phyloP scores from a whole-genome alignment of 768 basidiomycete species.

The Panaeolus papilionaceus region DNA sequence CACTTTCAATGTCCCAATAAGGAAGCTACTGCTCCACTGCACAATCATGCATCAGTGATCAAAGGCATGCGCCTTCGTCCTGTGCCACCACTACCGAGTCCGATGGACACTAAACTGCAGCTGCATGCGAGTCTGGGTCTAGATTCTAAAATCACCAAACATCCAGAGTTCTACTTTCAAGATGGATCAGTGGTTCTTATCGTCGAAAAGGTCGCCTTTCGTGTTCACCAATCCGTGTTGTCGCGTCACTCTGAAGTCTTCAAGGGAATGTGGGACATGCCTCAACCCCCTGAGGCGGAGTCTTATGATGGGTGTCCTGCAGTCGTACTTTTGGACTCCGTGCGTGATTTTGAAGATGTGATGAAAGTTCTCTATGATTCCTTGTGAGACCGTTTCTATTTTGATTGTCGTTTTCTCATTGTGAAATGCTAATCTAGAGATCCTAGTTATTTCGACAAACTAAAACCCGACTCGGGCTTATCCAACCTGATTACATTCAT shows the following conservation, averaged over 20 bases:
- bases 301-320: slow-evolving; percentile 43
- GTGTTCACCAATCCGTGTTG: slow-evolving; percentile 45
- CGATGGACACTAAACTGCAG: slow-evolving; percentile 1
- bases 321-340: slow-evolving; percentile 38
- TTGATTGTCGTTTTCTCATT: background rate
- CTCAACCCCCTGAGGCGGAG: slow-evolving; percentile 41
- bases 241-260: slow-evolving; percentile 48
- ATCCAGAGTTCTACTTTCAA: slow-evolving; percentile 43
- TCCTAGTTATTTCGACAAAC: slow-evolving; percentile 45
- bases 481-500: slow-evolving; percentile 45
- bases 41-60: background rate
- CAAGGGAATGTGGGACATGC: slow-evolving; percentile 43
- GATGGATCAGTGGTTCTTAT: slow-evolving; percentile 48
- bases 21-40: background rate
- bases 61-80: background rate
- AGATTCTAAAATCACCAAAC: slow-evolving; percentile 22
- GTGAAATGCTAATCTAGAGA: slow-evolving; percentile 16
- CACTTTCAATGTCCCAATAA: background rate
- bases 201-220: slow-evolving; percentile 39
- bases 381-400: slow-evolving; percentile 37
- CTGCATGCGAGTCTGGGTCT: background rate
- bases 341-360: slow-evolving; percentile 43
- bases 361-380: slow-evolving; percentile 44
- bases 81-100: slow-evolving; percentile 9
- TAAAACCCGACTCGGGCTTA: slow-evolving; percentile 39